Evolutionary conservation across 2,329 filamentous ascomycete species (phyloP), one percentile per base, ranked within the genome.

Genomic region (Ascochyta fabae): DNA sequence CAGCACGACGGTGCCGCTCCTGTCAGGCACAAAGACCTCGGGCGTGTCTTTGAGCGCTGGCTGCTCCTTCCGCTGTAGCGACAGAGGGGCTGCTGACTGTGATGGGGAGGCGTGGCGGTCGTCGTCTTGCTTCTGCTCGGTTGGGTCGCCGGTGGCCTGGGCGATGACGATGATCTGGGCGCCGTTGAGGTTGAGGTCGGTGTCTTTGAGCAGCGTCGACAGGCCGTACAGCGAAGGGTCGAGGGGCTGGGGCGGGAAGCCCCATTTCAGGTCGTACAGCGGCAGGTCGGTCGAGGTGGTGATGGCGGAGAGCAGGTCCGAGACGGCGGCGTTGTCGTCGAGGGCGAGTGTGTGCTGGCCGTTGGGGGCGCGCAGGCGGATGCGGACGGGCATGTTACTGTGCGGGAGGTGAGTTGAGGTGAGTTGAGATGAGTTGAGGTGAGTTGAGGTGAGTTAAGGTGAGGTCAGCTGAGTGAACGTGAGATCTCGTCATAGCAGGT

Each of bases 241-340:
- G 15, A 98, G 82, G 0, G 86, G 80, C 69, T 88, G 86, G 23
- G 91, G 88, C 0, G 94, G 94, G 67, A 90, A 96, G 33, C 92
- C 92, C 76, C 89, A 91, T 80, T 95, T 96, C 59, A 96, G 79
- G 39, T 89, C 85, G 69, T 94, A 92, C 13, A 81, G 80, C 6
- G 80, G 68, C 15, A 94, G 80, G 4, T 84, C 84, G 1, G 90
- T 91, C 67, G 86, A 84, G 45, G 84, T 77, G 47, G 81, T 81
- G 66, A 93, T 86, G 45, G 84, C 79, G 4, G 81, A 71, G 42
- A 88, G 78, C 1, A 93, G 80, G 48, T 87, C 81, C 43, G 78
- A 78, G 41, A 91, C 82, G 3, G 86, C 89, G 48, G 90, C 88
- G 58, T 84, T 78, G 50, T 92, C 87, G 33, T 86, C 80, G 26